Evolutionary conservation across 176 grass and related monocot genomes (phyloP).

Genomic region (Echinochloa phyllopogon): DNA sequence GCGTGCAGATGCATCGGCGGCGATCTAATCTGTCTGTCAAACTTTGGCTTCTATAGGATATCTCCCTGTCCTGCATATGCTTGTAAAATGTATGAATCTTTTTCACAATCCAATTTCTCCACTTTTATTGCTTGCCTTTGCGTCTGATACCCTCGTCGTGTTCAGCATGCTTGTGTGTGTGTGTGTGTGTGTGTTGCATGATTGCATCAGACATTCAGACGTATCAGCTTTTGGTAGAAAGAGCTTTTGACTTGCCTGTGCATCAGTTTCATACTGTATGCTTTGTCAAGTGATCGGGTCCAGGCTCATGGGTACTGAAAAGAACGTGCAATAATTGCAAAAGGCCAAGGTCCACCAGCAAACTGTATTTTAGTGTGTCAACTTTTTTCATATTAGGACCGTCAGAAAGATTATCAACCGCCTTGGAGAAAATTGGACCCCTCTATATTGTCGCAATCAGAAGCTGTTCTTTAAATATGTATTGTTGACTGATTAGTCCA

Average conservation of each 20-base stretch:
- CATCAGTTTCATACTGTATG: background rate
- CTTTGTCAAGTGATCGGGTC: conserved; percentile 2
- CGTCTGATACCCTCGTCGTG: conserved; percentile 24
- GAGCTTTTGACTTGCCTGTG: conserved; percentile 12
- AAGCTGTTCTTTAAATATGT: conserved; percentile 3
- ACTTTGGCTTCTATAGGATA: background rate
- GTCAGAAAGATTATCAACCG: background rate
- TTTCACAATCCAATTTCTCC: conserved; percentile 11
- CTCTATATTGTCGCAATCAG: background rate
- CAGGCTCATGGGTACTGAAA: background rate
- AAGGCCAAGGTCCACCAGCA: conserved; percentile 38
- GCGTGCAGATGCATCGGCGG: conserved; percentile 11
- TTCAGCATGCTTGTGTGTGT: too few relatives aligned
- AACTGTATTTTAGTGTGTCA: background rate
- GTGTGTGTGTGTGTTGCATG: background rate
- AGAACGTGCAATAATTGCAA: conserved; percentile 43
- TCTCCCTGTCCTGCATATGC: background rate
- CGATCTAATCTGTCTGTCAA: conserved; percentile 20
- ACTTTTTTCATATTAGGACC: conserved; percentile 10
- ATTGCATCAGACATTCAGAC: background rate
- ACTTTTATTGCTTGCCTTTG: background rate
- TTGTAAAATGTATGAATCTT: background rate
- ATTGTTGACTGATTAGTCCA: background rate
- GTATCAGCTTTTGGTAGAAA: conserved; percentile 23
- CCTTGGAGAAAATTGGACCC: background rate